Evolutionary conservation across 208 protist genomes (phyloP).

Genomic region (Leishmania lainsoni): DNA sequence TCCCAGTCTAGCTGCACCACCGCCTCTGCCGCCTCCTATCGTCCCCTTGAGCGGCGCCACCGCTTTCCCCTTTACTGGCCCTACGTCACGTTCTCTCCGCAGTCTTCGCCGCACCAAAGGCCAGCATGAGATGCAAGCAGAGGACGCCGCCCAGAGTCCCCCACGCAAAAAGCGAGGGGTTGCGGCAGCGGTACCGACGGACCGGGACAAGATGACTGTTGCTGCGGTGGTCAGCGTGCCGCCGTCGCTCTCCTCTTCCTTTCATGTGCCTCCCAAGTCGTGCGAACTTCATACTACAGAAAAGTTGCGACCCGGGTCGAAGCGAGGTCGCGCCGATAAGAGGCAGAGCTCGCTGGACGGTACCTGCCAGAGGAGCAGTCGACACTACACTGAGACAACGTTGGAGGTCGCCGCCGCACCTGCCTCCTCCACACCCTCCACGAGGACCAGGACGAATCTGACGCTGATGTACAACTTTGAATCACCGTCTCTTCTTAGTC

Average conservation of each 20-base stretch:
- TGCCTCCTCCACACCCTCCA: not conserved
- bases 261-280: not conserved
- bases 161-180: constrained; percentile 17
- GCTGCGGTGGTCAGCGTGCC: constrained; percentile 1
- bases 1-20: not conserved
- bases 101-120: not conserved
- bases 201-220: constrained; percentile 5
- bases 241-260: constrained; percentile 3
- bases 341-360: not conserved
- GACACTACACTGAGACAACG: not conserved
- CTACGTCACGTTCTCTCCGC: not conserved
- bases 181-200: not conserved
- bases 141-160: constrained; percentile 4
- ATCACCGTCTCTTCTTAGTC: not conserved
- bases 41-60: not conserved
- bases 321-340: constrained; percentile 11
- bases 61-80: not conserved
- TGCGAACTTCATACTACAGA: not conserved
- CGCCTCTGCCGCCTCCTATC: not conserved
- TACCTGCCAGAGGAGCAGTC: not conserved
- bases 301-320: not conserved
- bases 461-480: constrained; percentile 18
- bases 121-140: not conserved
- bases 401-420: not conserved
- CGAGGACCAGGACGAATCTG: constrained; percentile 7